Conservation (phyloP, 371 early-diverging fungal species). For the Mucor velutinosus region DNA sequence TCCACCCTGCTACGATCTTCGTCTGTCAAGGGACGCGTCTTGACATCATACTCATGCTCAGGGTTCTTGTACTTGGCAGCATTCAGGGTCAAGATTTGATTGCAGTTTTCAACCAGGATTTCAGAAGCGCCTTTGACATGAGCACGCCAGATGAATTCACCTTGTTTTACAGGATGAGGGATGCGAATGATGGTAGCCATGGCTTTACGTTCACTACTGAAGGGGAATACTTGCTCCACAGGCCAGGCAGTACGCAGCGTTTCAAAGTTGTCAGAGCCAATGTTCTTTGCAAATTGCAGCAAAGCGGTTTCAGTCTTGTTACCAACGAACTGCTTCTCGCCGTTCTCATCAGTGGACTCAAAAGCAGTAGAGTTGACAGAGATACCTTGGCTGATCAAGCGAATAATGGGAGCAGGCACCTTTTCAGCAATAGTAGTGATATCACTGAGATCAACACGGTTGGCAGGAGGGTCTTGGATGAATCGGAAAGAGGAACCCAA, state of each 20-base stretch:
- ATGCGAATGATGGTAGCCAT: conserved; percentile 83
- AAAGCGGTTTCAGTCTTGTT: conserved; percentile 88
- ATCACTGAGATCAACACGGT: conserved; percentile 36
- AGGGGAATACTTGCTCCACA: conserved; percentile 74
- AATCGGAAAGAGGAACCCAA: conserved; percentile 41
- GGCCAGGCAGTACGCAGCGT: conserved; percentile 47
- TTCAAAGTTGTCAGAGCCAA: conserved; percentile 46
- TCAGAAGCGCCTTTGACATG: conserved; percentile 91
- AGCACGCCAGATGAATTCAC: conserved; percentile 55
- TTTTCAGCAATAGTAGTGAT: conserved; percentile 20
- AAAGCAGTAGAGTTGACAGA: conserved; percentile 83
- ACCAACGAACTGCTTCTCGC: neutral
- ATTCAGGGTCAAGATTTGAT: conserved; percentile 37
- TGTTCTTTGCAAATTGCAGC: conserved; percentile 57
- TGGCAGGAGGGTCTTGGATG: conserved; percentile 34
- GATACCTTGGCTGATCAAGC: conserved; percentile 59
- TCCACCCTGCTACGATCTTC: conserved; percentile 52
- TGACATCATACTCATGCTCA: conserved; percentile 44
- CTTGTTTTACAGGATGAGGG: conserved; percentile 26
- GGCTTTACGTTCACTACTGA: conserved; percentile 84
- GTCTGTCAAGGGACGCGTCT: conserved; percentile 48
- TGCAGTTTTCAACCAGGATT: conserved; percentile 63
- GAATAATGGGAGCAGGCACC: conserved; percentile 37
- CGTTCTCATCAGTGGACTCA: conserved; percentile 59
- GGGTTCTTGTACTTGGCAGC: conserved; percentile 21